These are phyloP conservation scores for Kodamaea neixiangensis DNA, from an alignment of 805 yeast species.

Conservation along the genomic window DNA sequence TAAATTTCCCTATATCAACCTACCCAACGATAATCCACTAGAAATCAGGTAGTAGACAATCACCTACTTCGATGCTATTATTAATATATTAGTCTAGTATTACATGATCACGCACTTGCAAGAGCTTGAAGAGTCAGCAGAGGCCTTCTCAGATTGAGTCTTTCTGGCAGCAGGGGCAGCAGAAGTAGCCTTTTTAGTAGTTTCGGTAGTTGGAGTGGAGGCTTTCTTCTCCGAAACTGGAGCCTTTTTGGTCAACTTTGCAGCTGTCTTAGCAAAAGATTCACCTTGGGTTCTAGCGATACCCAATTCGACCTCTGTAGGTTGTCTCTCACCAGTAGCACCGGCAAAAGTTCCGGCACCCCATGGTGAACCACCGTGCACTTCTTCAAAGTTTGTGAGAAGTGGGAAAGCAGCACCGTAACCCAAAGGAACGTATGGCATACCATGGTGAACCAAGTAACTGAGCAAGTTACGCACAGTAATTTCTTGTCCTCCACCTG, in stretches of 20 bases:
- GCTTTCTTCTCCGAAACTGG: conserved; percentile 3
- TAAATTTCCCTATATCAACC: no score
- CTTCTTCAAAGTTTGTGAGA: conserved; percentile 58
- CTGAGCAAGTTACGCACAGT: conserved; percentile 63
- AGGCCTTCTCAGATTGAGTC: conserved; percentile 14
- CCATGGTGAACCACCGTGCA: conserved; percentile 85
- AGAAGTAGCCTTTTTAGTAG: background rate
- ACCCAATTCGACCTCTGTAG: conserved; percentile 61
- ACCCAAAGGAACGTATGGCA: conserved; percentile 76
- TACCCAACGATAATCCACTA: no score
- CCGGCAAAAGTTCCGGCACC: conserved; percentile 84
- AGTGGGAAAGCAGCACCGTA: conserved; percentile 58
- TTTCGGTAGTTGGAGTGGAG: background rate
- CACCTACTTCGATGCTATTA: no score
- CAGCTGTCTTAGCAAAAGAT: conserved; percentile 52
- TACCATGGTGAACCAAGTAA: conserved; percentile 72
- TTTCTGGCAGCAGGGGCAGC: conserved; percentile 11
- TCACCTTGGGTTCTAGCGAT: conserved; percentile 70
- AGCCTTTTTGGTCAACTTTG: conserved; percentile 24
- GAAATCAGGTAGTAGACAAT: no score
- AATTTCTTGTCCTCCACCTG: conserved; percentile 79
- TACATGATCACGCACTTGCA: conserved; percentile 17
- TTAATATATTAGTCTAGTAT: conserved; percentile 1
- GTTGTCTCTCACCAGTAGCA: conserved; percentile 72
- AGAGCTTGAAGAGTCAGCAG: conserved; percentile 12